Percentiles rank a stretch among this genome's conserved stretches.
phyloP scores from a whole-genome alignment of 305 asterid genomes.

The Fraxinus albicans region DNA sequence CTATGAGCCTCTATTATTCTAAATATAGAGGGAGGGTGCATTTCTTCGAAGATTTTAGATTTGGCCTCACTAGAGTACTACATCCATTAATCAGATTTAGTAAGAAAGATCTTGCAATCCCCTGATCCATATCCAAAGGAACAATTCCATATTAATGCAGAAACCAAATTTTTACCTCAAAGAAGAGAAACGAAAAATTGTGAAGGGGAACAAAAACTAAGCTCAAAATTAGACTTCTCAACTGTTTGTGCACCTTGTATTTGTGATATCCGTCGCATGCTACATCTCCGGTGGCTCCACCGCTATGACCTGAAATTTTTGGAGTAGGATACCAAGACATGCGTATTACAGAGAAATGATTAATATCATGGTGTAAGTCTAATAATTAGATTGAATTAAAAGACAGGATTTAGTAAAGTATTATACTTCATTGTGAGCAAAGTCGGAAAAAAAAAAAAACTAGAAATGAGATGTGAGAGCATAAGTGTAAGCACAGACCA shows the following conservation, averaged over 20 bases:
- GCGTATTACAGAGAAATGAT: neutral
- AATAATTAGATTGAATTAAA: neutral
- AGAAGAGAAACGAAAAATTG: neutral
- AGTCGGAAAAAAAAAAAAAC: neutral
- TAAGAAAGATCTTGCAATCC: neutral
- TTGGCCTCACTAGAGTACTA: neutral
- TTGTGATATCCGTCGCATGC: conserved; percentile 11
- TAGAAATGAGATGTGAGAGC: neutral
- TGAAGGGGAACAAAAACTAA: neutral
- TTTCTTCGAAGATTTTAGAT: neutral
- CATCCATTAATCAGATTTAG: neutral
- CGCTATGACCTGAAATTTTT: conserved; percentile 1
- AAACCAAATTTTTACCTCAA: neutral
- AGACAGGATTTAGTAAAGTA: neutral
- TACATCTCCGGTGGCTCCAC: conserved; percentile 14
- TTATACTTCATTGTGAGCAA: neutral
- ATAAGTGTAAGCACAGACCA: conserved; percentile 29
- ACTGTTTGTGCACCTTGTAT: conserved; percentile 6
- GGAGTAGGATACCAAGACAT: neutral
- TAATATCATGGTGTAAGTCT: neutral
- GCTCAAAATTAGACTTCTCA: neutral
- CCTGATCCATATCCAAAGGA: neutral
- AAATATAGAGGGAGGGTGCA: neutral
- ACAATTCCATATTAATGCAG: neutral
- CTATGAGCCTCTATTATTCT: neutral